Conservation (phyloP, 257 asterid species). For the Ilex asprella region DNA sequence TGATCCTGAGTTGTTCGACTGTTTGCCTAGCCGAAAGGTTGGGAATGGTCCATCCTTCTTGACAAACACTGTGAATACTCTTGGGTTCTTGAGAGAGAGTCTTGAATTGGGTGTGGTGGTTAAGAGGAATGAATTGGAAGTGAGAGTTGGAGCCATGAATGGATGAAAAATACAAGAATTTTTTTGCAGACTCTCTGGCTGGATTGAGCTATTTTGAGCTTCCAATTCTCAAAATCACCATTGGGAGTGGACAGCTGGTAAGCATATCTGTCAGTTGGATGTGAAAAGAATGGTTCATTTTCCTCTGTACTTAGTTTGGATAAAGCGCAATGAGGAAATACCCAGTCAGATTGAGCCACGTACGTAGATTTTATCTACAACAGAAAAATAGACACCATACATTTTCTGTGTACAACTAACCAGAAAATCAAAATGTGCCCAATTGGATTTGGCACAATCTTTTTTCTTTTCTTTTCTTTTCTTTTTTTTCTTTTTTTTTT, state of each 20-base stretch:
- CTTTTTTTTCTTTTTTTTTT: too few relatives aligned
- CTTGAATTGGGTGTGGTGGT: slow-evolving; percentile 46
- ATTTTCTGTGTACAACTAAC: neutral
- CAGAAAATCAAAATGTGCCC: too few relatives aligned
- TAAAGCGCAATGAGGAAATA: slow-evolving; percentile 4
- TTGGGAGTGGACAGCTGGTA: slow-evolving; percentile 3
- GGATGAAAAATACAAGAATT: slow-evolving; percentile 7
- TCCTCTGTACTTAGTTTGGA: slow-evolving; percentile 8
- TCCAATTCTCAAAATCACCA: slow-evolving; percentile 6
- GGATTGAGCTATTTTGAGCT: slow-evolving; percentile 10
- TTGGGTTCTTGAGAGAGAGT: slow-evolving; percentile 20
- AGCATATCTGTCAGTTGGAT: slow-evolving; percentile 10
- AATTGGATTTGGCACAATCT: too few relatives aligned
- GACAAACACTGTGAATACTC: slow-evolving; percentile 39
- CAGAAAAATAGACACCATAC: slow-evolving; percentile 30
- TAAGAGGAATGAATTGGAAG: slow-evolving; percentile 66
- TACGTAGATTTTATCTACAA: slow-evolving; percentile 39
- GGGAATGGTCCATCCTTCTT: slow-evolving; percentile 33
- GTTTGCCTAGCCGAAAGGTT: slow-evolving; percentile 22
- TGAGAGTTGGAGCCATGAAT: slow-evolving; percentile 76
- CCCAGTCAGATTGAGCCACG: slow-evolving; percentile 51
- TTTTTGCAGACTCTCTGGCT: slow-evolving; percentile 13
- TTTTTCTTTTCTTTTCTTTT: too few relatives aligned
- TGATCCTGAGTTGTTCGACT: slow-evolving; percentile 16
- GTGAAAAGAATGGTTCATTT: slow-evolving; percentile 6